Evolutionary conservation across 179 eudicot species (phyloP), one percentile per base, ranked within the genome.

Genomic region (Beta corolliflora): DNA sequence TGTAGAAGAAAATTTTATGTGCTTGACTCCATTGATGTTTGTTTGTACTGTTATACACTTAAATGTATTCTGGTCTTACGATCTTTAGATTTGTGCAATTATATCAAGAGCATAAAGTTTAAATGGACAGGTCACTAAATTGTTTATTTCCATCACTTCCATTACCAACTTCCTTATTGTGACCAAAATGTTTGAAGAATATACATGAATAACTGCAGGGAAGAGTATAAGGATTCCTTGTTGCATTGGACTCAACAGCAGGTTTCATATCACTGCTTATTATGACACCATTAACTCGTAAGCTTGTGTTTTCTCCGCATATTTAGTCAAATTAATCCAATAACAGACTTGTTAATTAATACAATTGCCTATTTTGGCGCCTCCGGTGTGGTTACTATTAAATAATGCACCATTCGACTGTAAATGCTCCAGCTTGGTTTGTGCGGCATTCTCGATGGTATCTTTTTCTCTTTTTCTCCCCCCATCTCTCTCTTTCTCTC

Each of bases 231-330:
- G 94, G 93, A 61, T 92, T 91, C 44, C 81, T 94, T 58, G 97
- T 93, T 53, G 95, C 97, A n/a, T 91, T 92, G 56, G 92, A 92
- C 56, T 89, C 98, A 67, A 82, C 88, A 69, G 90, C 95, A 67
- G 91, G 88, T 71, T 80, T 94, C 44, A 75, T 91, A 73, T 93
- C 98, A 29, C 98, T 97, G 13, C 84, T 91, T 12, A 88, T 86
- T 73, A 92, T 94, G 93, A 91, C 91, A 69, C 97, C 97, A 75
- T 84, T 94, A 82, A 91, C 98, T 45, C 76, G 98, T 94, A 82
- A 86, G 94, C 84, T 81, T 19, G 5, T 5, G n/a, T 18, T 58
- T 64, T 55, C 66, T 3, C 46, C 13, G 23, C 61, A 18, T 52
- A 12, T 65, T 44, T 5, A 66, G 12, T 70, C n/a, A 9, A 6